Percentiles rank a stretch among this genome's conserved stretches.
Conservation (phyloP, 495 filamentous ascomycete species). For the Aspergillus mulundensis region DNA sequence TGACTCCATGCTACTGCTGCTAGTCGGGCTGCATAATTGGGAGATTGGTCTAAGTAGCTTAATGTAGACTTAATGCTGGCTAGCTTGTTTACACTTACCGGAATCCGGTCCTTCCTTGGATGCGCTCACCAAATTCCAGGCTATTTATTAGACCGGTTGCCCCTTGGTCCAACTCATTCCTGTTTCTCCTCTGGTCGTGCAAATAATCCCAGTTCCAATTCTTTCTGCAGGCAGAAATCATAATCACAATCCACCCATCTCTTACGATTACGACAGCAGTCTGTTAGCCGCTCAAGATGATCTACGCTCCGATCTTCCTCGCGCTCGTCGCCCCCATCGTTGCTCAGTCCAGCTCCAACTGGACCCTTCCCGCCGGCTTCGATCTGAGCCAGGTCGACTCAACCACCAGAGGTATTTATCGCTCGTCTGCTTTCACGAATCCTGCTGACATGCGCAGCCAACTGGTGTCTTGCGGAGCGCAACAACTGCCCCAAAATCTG, state of each 20-base stretch:
- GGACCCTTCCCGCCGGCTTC: constrained; percentile 39
- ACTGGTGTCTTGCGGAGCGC: constrained; percentile 44
- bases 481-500: constrained; percentile 48
- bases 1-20: background rate
- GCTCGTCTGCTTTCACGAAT: background rate
- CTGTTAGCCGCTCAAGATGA: constrained; percentile 6
- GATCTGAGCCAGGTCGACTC: constrained; percentile 30
- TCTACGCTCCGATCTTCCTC: constrained; percentile 24
- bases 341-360: constrained; percentile 23
- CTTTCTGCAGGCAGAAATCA: constrained; percentile 3
- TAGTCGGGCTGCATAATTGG: background rate
- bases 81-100: background rate
- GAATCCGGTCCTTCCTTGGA: background rate
- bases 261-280: constrained; percentile 3
- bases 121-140: background rate
- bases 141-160: constrained; percentile 10
- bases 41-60: background rate
- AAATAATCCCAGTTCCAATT: background rate
- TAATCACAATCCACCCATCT: constrained; percentile 1
- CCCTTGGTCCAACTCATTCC: constrained; percentile 19
- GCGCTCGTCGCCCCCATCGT: constrained; percentile 27
- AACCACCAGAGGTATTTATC: constrained; percentile 23
- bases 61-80: constrained; percentile 1
- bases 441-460: constrained; percentile 21
- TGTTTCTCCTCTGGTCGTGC: constrained; percentile 13